These are phyloP conservation scores for Nicotiana attenuata DNA, from an alignment of 257 asterid species.

Conservation along the genomic window DNA sequence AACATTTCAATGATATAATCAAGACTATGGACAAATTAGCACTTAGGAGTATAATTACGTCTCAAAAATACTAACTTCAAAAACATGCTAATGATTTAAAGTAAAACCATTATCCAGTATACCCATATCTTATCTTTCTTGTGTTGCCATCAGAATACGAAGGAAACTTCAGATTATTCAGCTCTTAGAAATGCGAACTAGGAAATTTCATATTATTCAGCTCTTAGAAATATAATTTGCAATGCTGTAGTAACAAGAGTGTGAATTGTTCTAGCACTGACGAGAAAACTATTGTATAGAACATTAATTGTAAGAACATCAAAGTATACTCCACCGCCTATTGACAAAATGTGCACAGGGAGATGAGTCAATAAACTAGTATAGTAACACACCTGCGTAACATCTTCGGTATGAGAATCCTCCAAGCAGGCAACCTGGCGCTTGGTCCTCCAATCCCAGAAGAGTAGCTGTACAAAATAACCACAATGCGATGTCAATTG, in stretches of 20 bases:
- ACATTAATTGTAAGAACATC: background rate
- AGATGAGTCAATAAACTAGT: background rate
- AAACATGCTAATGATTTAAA: background rate
- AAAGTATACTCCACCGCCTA: background rate
- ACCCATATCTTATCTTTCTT: background rate
- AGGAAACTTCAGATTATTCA: background rate
- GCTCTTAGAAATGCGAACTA: background rate
- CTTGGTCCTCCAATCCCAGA: slow-evolving; percentile 94
- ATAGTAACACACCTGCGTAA: slow-evolving; percentile 64
- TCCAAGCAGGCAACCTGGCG: slow-evolving; percentile 74
- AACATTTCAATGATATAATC: background rate
- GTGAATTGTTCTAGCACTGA: background rate
- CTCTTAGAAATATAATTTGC: background rate
- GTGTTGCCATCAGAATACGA: background rate
- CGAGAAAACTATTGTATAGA: background rate
- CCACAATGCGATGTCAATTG: background rate
- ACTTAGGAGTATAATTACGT: background rate
- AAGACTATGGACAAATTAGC: background rate
- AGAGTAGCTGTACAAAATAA: slow-evolving; percentile 36
- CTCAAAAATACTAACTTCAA: background rate
- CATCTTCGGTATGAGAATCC: slow-evolving; percentile 89
- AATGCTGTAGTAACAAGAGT: background rate
- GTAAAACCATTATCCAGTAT: background rate
- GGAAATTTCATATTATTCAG: background rate
- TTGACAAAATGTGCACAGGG: background rate